phyloP scores from a whole-genome alignment of 768 basidiomycete genomes.

The Mycena sanguinolenta region DNA sequence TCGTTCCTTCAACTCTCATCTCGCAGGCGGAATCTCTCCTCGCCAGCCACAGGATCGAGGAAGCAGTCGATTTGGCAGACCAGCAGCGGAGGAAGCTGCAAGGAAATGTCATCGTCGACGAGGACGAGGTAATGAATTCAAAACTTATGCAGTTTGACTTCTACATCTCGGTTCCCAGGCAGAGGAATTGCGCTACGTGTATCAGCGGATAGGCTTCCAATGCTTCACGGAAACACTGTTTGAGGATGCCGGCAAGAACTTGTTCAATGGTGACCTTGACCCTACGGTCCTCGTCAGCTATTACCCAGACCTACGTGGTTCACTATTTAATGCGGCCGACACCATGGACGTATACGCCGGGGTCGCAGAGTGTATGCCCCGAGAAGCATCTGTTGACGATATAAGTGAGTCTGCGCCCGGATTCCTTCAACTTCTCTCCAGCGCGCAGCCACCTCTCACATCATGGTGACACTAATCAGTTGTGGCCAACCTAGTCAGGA shows the following conservation, averaged over 20 bases:
- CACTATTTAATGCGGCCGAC: conserved; percentile 68
- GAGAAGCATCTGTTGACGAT: conserved; percentile 79
- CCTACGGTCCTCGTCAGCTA: conserved; percentile 86
- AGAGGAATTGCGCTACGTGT: conserved; percentile 83
- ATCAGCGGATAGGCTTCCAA: conserved; percentile 86
- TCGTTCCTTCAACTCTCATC: conserved; percentile 79
- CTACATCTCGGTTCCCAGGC: conserved; percentile 48
- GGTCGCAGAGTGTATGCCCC: conserved; percentile 77
- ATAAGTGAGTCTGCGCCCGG: conserved; percentile 77
- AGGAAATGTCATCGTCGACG: conserved; percentile 62
- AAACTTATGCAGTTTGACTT: conserved; percentile 11
- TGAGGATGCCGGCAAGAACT: conserved; percentile 83
- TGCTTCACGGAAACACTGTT: conserved; percentile 86
- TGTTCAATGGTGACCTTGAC: conserved; percentile 87
- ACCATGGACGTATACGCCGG: conserved; percentile 81
- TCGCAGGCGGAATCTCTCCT: conserved; percentile 81
- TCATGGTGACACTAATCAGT: conserved; percentile 81
- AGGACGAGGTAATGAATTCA: conserved; percentile 62
- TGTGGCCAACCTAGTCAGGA: conserved; percentile 89
- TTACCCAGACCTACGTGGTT: conserved; percentile 81
- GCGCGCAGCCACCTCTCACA: conserved; percentile 39
- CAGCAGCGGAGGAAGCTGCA: conserved; percentile 71
- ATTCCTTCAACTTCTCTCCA: conserved; percentile 38
- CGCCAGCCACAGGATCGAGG: conserved; percentile 72
- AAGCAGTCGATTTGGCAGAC: conserved; percentile 74